Conservation (phyloP, 202 grass and related monocot genomes). For the Panicum virgatum region DNA sequence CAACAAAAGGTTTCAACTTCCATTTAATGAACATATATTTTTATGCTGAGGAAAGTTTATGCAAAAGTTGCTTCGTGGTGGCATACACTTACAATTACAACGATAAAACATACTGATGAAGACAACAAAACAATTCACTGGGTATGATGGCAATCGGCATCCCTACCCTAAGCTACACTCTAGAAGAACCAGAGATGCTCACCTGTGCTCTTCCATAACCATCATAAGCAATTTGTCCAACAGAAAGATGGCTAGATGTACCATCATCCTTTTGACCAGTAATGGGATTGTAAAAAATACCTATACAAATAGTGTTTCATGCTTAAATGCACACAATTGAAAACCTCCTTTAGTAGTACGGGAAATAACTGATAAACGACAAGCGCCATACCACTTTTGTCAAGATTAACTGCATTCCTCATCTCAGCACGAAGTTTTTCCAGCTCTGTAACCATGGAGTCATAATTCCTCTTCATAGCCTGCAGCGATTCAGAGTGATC, state of each 20-base stretch:
- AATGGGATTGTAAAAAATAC: constrained; percentile 37
- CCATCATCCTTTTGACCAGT: constrained; percentile 43
- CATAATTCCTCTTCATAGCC: constrained; percentile 78
- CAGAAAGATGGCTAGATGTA: constrained; percentile 44
- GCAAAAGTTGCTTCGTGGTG: neutral
- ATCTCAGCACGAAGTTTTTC: constrained; percentile 86
- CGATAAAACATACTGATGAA: constrained; percentile 1
- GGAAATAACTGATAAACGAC: neutral
- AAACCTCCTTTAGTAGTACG: neutral
- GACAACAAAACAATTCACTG: constrained; percentile 3
- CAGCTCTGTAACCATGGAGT: constrained; percentile 83
- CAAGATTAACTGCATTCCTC: constrained; percentile 57
- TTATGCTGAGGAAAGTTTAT: neutral
- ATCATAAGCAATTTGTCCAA: constrained; percentile 65
- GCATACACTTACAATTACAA: neutral
- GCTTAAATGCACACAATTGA: neutral
- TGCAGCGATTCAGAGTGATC: constrained; percentile 85
- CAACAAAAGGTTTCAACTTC: constrained; percentile 1
- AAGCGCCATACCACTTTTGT: constrained; percentile 38
- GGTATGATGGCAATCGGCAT: neutral
- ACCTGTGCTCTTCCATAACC: constrained; percentile 61
- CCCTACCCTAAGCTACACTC: neutral
- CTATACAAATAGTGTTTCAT: constrained; percentile 32
- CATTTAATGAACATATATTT: neutral
- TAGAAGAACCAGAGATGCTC: constrained; percentile 39